Percentiles rank a stretch among this genome's conserved stretches.
Conservation (phyloP, 352 stramenopile species). For the Achlya hypogyna region DNA sequence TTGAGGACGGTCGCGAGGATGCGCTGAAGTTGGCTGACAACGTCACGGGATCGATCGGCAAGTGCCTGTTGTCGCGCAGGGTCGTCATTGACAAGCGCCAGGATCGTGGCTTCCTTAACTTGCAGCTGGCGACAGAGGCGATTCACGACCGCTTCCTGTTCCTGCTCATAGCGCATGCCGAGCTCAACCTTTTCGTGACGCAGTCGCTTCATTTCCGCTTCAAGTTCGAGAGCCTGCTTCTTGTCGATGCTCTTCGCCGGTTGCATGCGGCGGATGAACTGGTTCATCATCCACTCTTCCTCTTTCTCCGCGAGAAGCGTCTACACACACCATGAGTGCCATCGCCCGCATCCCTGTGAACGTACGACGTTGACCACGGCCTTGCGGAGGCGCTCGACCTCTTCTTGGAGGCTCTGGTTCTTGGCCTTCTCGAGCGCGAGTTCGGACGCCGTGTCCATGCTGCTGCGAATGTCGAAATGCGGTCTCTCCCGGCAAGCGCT, state of each 20-base stretch:
- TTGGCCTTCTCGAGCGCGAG: slow-evolving; percentile 1
- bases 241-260: neutral
- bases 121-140: slow-evolving; percentile 6
- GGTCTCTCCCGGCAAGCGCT: neutral
- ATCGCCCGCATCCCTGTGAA: neutral
- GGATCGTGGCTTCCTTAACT: neutral
- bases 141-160: slow-evolving; percentile 15
- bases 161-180: slow-evolving; percentile 9
- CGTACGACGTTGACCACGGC: slow-evolving; percentile 6
- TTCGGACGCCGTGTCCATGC: neutral
- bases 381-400: slow-evolving; percentile 13
- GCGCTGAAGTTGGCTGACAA: neutral
- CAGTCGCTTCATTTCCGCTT: slow-evolving; percentile 14
- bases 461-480: neutral
- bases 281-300: slow-evolving; percentile 15
- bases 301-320: slow-evolving; percentile 10
- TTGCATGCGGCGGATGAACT: slow-evolving; percentile 7
- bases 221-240: neutral
- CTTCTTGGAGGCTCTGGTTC: slow-evolving; percentile 6
- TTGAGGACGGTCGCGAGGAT: neutral
- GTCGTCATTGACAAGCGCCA: neutral
- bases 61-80: neutral
- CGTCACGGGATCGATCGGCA: neutral
- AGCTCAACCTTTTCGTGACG: slow-evolving; percentile 12
- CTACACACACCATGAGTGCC: neutral